Conservation (phyloP, 1,284 basidiomycete species). For the Amylostereum areolatum region DNA sequence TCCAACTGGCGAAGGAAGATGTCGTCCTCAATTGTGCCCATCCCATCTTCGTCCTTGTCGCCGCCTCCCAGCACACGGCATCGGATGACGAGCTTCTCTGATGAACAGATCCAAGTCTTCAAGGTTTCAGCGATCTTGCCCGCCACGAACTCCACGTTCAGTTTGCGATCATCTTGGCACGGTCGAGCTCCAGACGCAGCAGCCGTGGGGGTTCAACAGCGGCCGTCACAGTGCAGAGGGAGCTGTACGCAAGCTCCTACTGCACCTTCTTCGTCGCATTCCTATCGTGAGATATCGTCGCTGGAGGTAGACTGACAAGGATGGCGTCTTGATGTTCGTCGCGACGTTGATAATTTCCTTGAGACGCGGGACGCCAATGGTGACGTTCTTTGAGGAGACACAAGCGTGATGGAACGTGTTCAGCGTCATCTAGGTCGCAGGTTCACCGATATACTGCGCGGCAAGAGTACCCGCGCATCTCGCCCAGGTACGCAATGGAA, state of each 20-base stretch:
- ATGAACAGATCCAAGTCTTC: conserved; percentile 95
- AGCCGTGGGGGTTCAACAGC: conserved; percentile 98
- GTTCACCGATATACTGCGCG: conserved; percentile 98
- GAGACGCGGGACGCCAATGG: conserved; percentile 94
- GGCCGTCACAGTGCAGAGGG: conserved; percentile 90
- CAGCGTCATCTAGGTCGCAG: conserved; percentile 97
- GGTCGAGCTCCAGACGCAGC: conserved; percentile 93
- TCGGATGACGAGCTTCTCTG: conserved; percentile 95
- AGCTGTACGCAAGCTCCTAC: conserved; percentile 92
- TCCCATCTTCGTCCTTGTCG: too few relatives aligned
- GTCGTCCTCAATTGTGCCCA: too few relatives aligned
- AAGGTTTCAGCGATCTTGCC: conserved; percentile 92
- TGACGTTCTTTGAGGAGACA: conserved; percentile 97
- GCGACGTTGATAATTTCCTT: conserved; percentile 99
- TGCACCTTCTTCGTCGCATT: conserved; percentile 81
- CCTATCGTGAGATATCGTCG: conserved; percentile 58
- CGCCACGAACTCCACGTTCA: conserved; percentile 95
- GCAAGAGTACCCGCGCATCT: conserved; percentile 98
- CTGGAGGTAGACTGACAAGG: conserved; percentile 85
- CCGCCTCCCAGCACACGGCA: too few relatives aligned
- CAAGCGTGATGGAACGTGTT: conserved; percentile 99
- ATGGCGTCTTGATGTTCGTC: conserved; percentile 97
- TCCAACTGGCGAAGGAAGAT: too few relatives aligned
- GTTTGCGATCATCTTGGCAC: conserved; percentile 94
- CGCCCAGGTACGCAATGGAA: conserved; percentile 88